Conservation (phyloP, 768 basidiomycete genomes). For the Lentinula boryana region DNA sequence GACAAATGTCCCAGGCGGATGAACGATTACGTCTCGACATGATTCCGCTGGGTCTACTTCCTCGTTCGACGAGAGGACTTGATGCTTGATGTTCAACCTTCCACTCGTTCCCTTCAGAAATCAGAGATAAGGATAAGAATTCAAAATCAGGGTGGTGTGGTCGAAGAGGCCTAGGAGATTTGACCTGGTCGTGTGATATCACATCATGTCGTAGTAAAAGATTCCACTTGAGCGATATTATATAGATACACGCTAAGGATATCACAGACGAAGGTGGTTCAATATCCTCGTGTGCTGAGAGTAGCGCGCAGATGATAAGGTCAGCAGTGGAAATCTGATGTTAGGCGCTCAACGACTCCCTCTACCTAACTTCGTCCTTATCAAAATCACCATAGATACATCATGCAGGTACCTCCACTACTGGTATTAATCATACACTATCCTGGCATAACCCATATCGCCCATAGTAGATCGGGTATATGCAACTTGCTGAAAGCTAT, state of each 20-base stretch:
- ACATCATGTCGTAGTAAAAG: too few species aligned
- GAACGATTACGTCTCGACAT: conserved; percentile 62
- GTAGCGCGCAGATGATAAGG: too few species aligned
- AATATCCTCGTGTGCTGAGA: background rate
- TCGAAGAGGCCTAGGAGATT: conserved; percentile 66
- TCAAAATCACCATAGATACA: too few species aligned
- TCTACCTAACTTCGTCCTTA: too few species aligned
- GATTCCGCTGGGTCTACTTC: conserved; percentile 61
- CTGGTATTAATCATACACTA: too few species aligned
- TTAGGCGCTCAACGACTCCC: too few species aligned
- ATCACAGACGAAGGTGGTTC: conserved; percentile 67
- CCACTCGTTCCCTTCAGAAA: conserved; percentile 22
- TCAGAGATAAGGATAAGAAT: conserved; percentile 55
- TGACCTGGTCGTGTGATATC: conserved; percentile 12
- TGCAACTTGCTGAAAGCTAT: too few species aligned
- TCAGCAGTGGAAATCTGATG: too few species aligned
- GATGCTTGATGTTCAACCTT: conserved; percentile 34
- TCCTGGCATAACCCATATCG: too few species aligned
- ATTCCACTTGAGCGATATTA: too few species aligned
- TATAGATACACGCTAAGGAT: conserved; percentile 34
- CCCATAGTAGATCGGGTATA: too few species aligned
- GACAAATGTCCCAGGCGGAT: conserved; percentile 54
- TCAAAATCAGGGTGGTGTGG: conserved; percentile 61
- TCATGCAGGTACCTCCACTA: too few species aligned
- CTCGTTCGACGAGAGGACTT: conserved; percentile 47